phyloP scores from a whole-genome alignment of 768 basidiomycete genomes.

The Kwoniella europaea region DNA sequence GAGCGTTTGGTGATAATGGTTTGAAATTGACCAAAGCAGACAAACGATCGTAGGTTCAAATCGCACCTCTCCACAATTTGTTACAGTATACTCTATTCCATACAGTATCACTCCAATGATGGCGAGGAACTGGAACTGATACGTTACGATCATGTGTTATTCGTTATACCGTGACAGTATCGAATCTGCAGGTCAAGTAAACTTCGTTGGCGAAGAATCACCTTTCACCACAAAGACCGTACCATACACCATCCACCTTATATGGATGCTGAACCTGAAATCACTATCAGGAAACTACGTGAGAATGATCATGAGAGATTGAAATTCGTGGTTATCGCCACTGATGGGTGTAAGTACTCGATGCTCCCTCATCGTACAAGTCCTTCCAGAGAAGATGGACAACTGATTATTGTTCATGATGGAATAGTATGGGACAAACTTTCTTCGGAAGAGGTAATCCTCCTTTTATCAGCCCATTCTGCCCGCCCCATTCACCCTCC shows the following conservation, averaged over 20 bases:
- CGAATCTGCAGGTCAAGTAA: not conserved
- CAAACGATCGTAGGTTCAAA: not conserved
- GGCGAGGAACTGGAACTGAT: too few species aligned
- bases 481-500: slow-evolving; percentile 11
- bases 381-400: not conserved
- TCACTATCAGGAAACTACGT: slow-evolving; percentile 25
- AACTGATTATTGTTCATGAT: not conserved
- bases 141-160: not conserved
- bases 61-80: not conserved
- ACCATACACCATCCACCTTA: slow-evolving; percentile 24
- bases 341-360: slow-evolving; percentile 37
- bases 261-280: slow-evolving; percentile 33
- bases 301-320: slow-evolving; percentile 29
- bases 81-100: not conserved
- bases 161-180: not conserved
- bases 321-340: slow-evolving; percentile 35
- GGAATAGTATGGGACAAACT: slow-evolving; percentile 38
- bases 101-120: too few species aligned
- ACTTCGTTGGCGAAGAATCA: not conserved
- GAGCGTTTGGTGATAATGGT: slow-evolving; percentile 35
- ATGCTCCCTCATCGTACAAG: too few species aligned
- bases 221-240: not conserved
- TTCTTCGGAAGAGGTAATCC: slow-evolving; percentile 33
- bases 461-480: slow-evolving; percentile 29
- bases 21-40: slow-evolving; percentile 30